Percentiles rank a stretch among this genome's conserved stretches.
Conservation (phyloP, 495 filamentous ascomycete species). For the Lepidopterella palustris region DNA sequence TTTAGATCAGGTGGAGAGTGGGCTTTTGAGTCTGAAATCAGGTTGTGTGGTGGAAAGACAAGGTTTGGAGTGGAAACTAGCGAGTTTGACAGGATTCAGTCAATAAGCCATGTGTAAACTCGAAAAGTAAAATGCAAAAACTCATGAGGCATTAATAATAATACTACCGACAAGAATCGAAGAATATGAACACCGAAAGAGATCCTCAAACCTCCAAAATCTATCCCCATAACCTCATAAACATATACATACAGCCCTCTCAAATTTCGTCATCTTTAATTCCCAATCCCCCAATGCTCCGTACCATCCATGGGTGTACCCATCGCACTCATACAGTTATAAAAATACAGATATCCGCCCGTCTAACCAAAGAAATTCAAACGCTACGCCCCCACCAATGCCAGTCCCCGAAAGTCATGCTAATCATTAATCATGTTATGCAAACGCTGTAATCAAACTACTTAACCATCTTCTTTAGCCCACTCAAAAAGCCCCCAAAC, state of each 20-base stretch:
- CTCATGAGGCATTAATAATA: background rate
- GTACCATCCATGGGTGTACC: background rate
- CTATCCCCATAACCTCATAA: background rate
- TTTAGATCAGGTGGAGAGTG: too few species aligned
- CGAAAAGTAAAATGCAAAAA: too few species aligned
- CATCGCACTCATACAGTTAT: background rate
- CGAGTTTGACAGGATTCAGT: too few species aligned
- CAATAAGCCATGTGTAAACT: too few species aligned
- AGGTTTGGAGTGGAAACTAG: too few species aligned
- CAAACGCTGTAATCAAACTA: too few species aligned
- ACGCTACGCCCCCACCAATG: background rate
- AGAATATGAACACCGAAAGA: background rate
- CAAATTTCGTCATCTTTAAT: background rate
- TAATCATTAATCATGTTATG: background rate
- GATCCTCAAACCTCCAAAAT: background rate
- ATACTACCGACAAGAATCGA: background rate
- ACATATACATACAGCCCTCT: background rate
- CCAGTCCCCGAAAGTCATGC: background rate
- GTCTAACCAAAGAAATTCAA: background rate
- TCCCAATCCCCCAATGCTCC: background rate
- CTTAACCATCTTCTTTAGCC: slow-evolving; percentile 23
- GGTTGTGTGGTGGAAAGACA: too few species aligned
- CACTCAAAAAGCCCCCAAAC: slow-evolving; percentile 17
- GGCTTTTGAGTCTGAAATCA: too few species aligned
- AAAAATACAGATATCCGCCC: background rate